Evolutionary conservation across 2,329 filamentous ascomycete genomes (phyloP).

Genomic region (Cladosporium sphaerospermum): DNA sequence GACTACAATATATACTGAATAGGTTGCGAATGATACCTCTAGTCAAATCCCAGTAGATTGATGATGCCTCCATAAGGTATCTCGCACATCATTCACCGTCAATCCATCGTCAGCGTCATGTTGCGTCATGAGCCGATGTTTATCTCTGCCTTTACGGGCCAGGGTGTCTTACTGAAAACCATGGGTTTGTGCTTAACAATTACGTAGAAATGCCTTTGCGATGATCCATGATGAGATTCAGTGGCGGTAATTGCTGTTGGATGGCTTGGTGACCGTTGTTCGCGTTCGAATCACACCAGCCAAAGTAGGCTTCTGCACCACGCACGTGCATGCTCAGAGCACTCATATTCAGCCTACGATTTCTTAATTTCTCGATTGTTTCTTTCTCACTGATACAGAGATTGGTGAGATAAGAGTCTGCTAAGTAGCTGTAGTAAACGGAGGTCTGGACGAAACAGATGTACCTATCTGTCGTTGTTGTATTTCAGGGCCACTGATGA

Average conservation of each 20-base stretch:
- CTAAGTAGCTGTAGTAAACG: too few species aligned
- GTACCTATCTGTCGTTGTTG: too few species aligned
- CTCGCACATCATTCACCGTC: not conserved
- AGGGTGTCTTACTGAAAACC: not conserved
- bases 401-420: too few species aligned
- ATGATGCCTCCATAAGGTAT: not conserved
- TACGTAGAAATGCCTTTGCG: not conserved
- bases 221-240: too few species aligned
- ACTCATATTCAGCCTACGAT: too few species aligned
- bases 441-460: too few species aligned
- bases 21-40: not conserved
- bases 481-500: too few species aligned
- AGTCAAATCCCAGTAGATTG: not conserved
- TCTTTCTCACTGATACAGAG: too few species aligned
- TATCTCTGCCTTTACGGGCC: not conserved
- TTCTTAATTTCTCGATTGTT: too few species aligned
- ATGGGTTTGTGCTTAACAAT: not conserved
- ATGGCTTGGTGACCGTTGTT: not conserved
- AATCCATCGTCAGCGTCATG: constrained; percentile 12
- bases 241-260: too few species aligned
- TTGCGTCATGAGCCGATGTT: constrained; percentile 12
- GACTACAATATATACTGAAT: not conserved
- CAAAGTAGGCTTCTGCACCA: too few species aligned
- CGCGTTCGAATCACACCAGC: not conserved
- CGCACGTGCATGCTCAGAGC: too few species aligned